Evolutionary conservation across 2,329 filamentous ascomycete species (phyloP), one percentile per base, ranked within the genome.

Genomic region (Exophiala dermatitidis): DNA sequence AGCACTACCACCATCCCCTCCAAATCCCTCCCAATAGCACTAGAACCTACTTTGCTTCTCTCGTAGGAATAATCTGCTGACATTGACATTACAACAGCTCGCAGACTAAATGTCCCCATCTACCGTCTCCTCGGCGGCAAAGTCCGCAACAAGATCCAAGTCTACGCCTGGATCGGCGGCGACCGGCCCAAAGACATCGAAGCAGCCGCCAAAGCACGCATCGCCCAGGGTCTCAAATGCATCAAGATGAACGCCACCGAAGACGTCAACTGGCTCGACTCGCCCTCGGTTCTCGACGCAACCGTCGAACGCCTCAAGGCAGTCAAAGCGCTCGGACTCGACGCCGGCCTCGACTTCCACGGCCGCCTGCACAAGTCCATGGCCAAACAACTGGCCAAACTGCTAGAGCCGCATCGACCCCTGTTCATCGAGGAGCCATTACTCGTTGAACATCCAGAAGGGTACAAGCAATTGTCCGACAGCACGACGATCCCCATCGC

Each of bases 191-290:
- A 69, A 2, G 84, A 87, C 61, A 76, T 88, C 2, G 78, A 81
- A 4, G 77, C 79, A 63, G 83, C 82, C 62, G 85, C 62, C 74
- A 70, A 69, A 61, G 68, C 66, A 4, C 67, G 70, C 32, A 64
- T 69, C n/a, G 67, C 64, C 10, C 71, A 73, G 50, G 71, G 71
- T 1, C 66, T 72, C 29, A 58, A 55, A 9, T 61, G 57, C 44
- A 54, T 88, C 52, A 88, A 88, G 65, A 88, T 88, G 85, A 88
- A 88, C 65, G 85, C 77, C 2, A 88, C 84, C 0, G 83, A 84
- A 62, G 84, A 86, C 56, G 68, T 88, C 1, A 80, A 78, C 56
- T 88, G 84, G 85, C 74, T 90, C 0, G 87, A 90, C 67, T 85
- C 84, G 1, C 86, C 86, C 0, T 72, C 76, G 0, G 75, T 75